These are phyloP conservation scores for Tremella fuciformis DNA, from an alignment of 768 basidiomycete species.

Conservation along the genomic window DNA sequence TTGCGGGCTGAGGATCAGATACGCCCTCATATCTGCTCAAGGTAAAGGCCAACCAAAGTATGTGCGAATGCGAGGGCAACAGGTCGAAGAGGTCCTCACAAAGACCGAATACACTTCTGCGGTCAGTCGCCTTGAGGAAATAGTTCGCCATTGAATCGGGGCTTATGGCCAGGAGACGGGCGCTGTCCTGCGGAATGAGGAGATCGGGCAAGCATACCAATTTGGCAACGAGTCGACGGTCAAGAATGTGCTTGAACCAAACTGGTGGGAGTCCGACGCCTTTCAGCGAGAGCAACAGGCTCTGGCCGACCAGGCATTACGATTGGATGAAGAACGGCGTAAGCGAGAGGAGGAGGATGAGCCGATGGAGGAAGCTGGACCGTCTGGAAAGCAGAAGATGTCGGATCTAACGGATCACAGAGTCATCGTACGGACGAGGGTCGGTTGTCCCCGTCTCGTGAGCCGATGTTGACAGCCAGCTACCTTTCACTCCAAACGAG, in stretches of 20 bases:
- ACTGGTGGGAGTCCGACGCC: constrained; percentile 43
- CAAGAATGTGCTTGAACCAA: constrained; percentile 42
- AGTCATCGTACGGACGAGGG: constrained; percentile 41
- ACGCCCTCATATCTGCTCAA: constrained; percentile 82
- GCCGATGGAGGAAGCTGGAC: constrained; percentile 22
- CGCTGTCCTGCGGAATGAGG: constrained; percentile 44
- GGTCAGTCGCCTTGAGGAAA: constrained; percentile 55
- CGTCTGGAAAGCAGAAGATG: constrained; percentile 9
- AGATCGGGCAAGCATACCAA: constrained; percentile 53
- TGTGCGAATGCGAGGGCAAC: constrained; percentile 72
- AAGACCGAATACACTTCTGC: constrained; percentile 75
- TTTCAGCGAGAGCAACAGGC: constrained; percentile 25
- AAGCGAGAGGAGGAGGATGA: constrained; percentile 54
- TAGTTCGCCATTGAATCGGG: neutral
- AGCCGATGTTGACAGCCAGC: constrained; percentile 54
- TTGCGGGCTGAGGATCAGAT: constrained; percentile 57
- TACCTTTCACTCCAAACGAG: constrained; percentile 81
- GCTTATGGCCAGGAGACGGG: constrained; percentile 46
- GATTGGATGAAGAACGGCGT: constrained; percentile 26
- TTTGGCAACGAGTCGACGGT: constrained; percentile 48
- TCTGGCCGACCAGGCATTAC: constrained; percentile 31
- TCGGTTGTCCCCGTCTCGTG: constrained; percentile 19
- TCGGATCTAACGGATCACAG: constrained; percentile 14
- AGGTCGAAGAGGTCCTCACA: constrained; percentile 70
- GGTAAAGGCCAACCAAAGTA: constrained; percentile 77